A percentile compares a stretch with the other conserved stretches of the same genome.
These are phyloP conservation scores for Tieghemiomyces parasiticus DNA, from an alignment of 192 early-diverging fungal species.

Conservation along the genomic window DNA sequence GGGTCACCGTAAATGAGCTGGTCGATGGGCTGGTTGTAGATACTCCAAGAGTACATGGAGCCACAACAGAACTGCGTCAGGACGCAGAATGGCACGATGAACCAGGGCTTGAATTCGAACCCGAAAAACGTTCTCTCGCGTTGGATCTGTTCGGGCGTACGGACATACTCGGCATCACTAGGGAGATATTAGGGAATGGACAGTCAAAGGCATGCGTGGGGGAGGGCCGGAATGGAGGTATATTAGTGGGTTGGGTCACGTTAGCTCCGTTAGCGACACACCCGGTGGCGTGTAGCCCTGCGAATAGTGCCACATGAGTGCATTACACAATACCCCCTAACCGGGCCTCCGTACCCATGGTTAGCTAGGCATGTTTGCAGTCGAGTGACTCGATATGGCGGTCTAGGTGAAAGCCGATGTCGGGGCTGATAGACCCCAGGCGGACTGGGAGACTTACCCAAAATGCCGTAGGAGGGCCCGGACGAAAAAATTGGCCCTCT, in stretches of 20 bases:
- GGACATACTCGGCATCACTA: slow-evolving; percentile 38
- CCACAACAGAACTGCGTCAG: slow-evolving; percentile 59
- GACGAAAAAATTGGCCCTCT: slow-evolving; percentile 2
- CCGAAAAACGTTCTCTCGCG: slow-evolving; percentile 29
- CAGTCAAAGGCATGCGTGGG: background rate
- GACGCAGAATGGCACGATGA: slow-evolving; percentile 52
- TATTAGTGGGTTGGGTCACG: background rate
- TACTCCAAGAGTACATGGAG: slow-evolving; percentile 63
- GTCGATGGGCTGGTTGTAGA: slow-evolving; percentile 61
- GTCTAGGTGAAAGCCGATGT: background rate
- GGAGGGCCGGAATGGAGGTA: background rate
- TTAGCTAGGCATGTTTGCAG: background rate
- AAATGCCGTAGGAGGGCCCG: slow-evolving; percentile 2
- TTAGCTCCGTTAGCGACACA: background rate
- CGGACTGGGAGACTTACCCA: background rate
- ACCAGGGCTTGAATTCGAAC: slow-evolving; percentile 41
- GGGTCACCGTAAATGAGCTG: slow-evolving; percentile 32
- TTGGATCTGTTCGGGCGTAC: slow-evolving; percentile 37
- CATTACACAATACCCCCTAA: background rate
- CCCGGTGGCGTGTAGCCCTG: background rate
- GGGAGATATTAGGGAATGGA: background rate
- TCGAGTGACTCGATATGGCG: background rate
- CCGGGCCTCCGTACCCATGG: background rate
- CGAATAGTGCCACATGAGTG: background rate
- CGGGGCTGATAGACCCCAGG: background rate